These are phyloP conservation scores for Spergularia bocconei DNA, from an alignment of 148 eudicot genomes.

Conservation along the genomic window DNA sequence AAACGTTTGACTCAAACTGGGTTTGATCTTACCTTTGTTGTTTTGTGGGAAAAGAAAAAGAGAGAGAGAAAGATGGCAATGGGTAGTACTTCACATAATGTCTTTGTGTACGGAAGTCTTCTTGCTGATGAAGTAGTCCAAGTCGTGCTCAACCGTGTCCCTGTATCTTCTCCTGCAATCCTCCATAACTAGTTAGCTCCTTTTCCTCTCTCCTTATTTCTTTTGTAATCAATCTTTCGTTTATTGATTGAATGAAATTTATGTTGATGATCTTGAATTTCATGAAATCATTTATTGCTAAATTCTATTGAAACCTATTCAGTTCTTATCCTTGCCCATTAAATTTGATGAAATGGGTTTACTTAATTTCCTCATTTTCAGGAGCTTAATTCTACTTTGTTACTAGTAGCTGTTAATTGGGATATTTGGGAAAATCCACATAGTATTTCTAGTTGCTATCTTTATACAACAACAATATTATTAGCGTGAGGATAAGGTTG, in stretches of 20 bases:
- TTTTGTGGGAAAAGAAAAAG: not conserved
- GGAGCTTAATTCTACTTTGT: not conserved
- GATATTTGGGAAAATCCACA: not conserved
- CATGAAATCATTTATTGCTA: not conserved
- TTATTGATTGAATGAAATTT: not conserved
- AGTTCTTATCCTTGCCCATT: too few species aligned
- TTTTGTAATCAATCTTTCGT: not conserved
- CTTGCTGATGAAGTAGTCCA: conserved; percentile 71
- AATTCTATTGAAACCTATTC: not conserved
- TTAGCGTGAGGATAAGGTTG: too few species aligned
- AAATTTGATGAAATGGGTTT: conserved; percentile 10
- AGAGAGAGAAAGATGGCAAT: conserved; percentile 14
- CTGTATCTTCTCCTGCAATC: conserved; percentile 50
- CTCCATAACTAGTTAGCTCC: conserved; percentile 52
- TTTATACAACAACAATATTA: too few species aligned
- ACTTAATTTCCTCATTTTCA: not conserved
- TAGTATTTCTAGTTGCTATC: too few species aligned
- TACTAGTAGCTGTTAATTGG: not conserved
- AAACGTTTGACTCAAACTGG: too few species aligned
- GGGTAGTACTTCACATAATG: conserved; percentile 37
- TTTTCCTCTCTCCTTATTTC: conserved; percentile 9
- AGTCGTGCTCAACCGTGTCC: conserved; percentile 56
- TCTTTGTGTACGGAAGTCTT: conserved; percentile 87
- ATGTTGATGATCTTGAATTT: not conserved
- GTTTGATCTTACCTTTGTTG: too few species aligned